phyloP scores from a whole-genome alignment of 2,329 filamentous ascomycete species.

The Elsinoe perseae region DNA sequence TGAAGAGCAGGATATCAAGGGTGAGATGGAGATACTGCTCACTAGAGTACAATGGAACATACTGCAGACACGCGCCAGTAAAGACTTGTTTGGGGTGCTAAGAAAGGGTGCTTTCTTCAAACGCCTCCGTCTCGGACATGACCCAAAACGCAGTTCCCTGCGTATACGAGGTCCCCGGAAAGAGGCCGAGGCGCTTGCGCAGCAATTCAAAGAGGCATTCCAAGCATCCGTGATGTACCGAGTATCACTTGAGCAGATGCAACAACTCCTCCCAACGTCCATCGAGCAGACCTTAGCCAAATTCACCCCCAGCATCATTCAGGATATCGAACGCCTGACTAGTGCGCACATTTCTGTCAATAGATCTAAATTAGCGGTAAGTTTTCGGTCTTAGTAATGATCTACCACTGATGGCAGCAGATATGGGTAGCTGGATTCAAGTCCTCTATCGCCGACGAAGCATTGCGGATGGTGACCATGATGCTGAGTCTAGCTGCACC shows the following conservation, averaged over 20 bases:
- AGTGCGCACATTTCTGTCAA: constrained; percentile 8
- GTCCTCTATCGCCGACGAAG: constrained; percentile 14
- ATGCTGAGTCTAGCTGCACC: constrained; percentile 11
- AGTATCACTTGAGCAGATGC: constrained; percentile 3
- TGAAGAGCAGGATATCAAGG: constrained; percentile 12
- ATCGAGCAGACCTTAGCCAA: background rate
- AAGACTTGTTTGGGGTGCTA: constrained; percentile 9
- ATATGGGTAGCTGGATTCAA: constrained; percentile 17
- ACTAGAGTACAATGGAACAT: constrained; percentile 15
- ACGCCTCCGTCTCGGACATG: constrained; percentile 13
- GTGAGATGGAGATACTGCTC: constrained; percentile 18
- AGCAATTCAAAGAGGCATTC: constrained; percentile 13
- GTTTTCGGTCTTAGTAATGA: background rate
- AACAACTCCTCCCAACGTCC: background rate
- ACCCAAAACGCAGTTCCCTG: constrained; percentile 14
- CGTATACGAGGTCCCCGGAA: constrained; percentile 16
- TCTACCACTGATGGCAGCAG: background rate
- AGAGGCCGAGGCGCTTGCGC: constrained; percentile 17
- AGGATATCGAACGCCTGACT: constrained; percentile 13
- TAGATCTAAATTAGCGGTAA: background rate
- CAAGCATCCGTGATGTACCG: background rate
- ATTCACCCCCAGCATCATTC: background rate
- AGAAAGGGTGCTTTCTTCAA: constrained; percentile 14
- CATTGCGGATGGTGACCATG: constrained; percentile 12
- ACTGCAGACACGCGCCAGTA: constrained; percentile 14